Base-by-base conservation (phyloP, 805 yeast genomes). In the Saccharomycopsis sp. region DNA sequence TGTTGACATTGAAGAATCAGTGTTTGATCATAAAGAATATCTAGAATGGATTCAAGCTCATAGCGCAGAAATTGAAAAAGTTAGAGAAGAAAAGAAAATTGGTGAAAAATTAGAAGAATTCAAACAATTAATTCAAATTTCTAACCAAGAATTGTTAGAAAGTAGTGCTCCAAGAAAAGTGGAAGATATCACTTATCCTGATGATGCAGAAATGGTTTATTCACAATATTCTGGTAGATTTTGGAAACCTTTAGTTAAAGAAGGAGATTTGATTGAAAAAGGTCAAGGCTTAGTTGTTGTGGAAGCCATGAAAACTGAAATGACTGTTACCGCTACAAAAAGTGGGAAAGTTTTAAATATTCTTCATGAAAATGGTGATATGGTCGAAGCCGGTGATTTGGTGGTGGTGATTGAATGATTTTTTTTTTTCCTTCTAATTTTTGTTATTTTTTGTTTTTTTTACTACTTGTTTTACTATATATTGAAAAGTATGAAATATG, bases 231-330 rank as follows among this genome's bases (percentile, higher is more conserved):
- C 95, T n/a, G 98, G 97, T 41, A 71, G 97, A 51, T 87, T 83
- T 70, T 89, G 98, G 98, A 89, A 92, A 61, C 75, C 94, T 1
- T 63, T 87, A 49, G 94, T 81, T 21, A 62, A 69, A 42, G 88
- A 71, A 34, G 96, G 96, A 19, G 92, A 83, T 52, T 61, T 49
- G 4, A 94, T 89, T 21, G 62, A 66, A 39, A 70, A 63, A 35
- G 94, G 88, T 26, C 89, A 85, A 52, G 86, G 86, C 3, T 67
- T 89, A 46, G 72, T 89, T 49, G 86, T 92, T 30, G 84, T 89
- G 40, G 98, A 89, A 61, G 97, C 98, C 41, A 89, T 89, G 98
- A 89, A 89, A 69, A 92, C 97, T 0, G 98, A 89, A 62, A 89
- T 89, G 96, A 72, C 76, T 37, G 94, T 89, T 27, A 67, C 61